A percentile compares a stretch with the other conserved stretches of the same genome.
These are phyloP conservation scores for Eimeria tenella DNA, from an alignment of 169 alveolate species.

Conservation along the genomic window DNA sequence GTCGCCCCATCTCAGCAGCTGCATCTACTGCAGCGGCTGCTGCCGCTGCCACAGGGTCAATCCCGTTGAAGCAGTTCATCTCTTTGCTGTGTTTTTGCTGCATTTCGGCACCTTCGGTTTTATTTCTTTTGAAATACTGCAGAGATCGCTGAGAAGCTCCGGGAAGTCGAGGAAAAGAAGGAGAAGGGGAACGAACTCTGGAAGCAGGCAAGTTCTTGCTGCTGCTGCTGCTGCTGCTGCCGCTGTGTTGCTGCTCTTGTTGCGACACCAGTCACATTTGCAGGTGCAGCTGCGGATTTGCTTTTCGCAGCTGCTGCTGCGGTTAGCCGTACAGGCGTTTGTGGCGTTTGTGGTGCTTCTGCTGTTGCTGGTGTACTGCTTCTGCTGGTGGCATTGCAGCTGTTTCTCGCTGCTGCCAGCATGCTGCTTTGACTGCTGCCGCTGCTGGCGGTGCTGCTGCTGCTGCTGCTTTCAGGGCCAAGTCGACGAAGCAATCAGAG, in stretches of 20 bases:
- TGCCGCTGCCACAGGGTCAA: background rate
- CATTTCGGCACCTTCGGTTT: background rate
- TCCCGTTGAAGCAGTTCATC: background rate
- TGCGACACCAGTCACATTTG: background rate
- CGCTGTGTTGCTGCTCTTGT: background rate
- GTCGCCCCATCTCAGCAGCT: no score
- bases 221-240: slow-evolving; percentile 19
- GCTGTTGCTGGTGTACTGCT: background rate
- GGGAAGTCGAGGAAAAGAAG: background rate
- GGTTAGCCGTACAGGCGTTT: background rate
- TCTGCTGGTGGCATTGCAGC: background rate
- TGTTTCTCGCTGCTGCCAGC: slow-evolving; percentile 9
- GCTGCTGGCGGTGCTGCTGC: slow-evolving; percentile 14
- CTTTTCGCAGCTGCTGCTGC: background rate
- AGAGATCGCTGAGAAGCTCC: background rate
- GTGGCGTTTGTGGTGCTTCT: background rate
- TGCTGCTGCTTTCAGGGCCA: slow-evolving; percentile 20
- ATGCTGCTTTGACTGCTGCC: background rate
- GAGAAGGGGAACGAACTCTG: slow-evolving; percentile 3
- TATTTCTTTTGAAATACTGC: background rate
- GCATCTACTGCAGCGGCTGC: background rate
- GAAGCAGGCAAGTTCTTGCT: background rate
- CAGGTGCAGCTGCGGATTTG: background rate
- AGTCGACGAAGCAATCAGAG: background rate
- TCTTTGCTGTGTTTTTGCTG: background rate